Conservation (phyloP, 2,329 filamentous ascomycete species). For the Pseudogymnoascus destructans region DNA sequence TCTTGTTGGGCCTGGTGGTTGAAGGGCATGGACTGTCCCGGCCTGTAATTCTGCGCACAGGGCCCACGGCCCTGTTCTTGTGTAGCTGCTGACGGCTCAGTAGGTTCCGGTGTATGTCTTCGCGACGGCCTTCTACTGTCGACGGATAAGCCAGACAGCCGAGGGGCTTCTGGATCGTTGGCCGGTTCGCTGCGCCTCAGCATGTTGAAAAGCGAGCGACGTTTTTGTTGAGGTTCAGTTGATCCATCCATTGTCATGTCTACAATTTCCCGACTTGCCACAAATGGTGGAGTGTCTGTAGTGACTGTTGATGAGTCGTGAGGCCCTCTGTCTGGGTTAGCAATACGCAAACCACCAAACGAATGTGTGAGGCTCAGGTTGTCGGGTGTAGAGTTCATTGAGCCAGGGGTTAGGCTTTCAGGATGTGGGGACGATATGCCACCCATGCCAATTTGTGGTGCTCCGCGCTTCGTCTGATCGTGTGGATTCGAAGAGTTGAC, state of each 20-base stretch:
- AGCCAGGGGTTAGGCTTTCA: constrained; percentile 2
- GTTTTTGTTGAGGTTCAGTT: constrained; percentile 23
- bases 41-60: constrained; percentile 27
- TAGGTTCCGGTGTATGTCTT: constrained; percentile 15
- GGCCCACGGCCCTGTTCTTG: constrained; percentile 22
- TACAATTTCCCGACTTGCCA: constrained; percentile 20
- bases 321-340: constrained; percentile 69
- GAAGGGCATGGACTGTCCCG: constrained; percentile 29
- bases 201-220: constrained; percentile 26
- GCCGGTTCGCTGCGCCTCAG: constrained; percentile 23
- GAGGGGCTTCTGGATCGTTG: constrained; percentile 15
- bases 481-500: not conserved
- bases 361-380: constrained; percentile 87
- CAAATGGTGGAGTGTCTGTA: constrained; percentile 18
- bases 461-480: not conserved
- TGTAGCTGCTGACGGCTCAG: constrained; percentile 20
- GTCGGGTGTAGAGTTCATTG: constrained; percentile 57
- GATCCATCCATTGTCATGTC: constrained; percentile 17
- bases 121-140: not conserved
- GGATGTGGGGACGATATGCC: not conserved
- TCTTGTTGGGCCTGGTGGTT: constrained; percentile 32
- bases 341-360: constrained; percentile 87
- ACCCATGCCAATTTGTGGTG: constrained; percentile 3
- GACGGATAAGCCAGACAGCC: constrained; percentile 1
- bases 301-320: constrained; percentile 13